Conservation (phyloP, 352 stramenopile genomes). For the Phytophthora crassamura region DNA sequence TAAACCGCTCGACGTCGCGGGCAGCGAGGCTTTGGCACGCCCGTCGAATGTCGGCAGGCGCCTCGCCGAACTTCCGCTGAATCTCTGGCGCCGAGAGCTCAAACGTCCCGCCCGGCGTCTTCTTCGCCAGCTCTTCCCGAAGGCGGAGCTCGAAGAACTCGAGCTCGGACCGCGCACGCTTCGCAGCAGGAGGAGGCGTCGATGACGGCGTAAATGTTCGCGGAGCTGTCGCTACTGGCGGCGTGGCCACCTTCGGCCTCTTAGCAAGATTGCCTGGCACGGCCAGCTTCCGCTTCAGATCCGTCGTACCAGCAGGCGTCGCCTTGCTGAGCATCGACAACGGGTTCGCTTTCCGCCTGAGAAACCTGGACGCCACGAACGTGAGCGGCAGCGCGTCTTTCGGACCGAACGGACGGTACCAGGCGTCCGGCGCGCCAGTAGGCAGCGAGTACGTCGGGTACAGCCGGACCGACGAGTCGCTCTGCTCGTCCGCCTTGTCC, state of each 20-base stretch:
- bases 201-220: conserved; percentile 46
- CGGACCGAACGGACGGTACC: conserved; percentile 49
- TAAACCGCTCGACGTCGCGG: conserved; percentile 63
- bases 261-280: conserved; percentile 11
- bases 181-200: conserved; percentile 46
- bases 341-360: conserved; percentile 44
- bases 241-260: conserved; percentile 20
- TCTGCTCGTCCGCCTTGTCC: conserved; percentile 4
- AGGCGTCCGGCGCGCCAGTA: conserved; percentile 39
- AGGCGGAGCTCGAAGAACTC: conserved; percentile 55
- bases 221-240: conserved; percentile 5
- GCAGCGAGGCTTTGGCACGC: conserved; percentile 56
- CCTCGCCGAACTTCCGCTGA: conserved; percentile 34
- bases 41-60: conserved; percentile 36
- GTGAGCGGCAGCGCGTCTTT: conserved; percentile 55
- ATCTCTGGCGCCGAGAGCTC: conserved; percentile 34
- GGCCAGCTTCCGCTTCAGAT: conserved; percentile 35
- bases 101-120: conserved; percentile 4
- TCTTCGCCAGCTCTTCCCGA: conserved; percentile 15
- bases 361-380: conserved; percentile 67
- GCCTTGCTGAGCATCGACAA: background rate
- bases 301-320: background rate
- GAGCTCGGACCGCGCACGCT: conserved; percentile 38
- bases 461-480: conserved; percentile 24
- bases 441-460: conserved; percentile 62